Evolutionary conservation across 768 basidiomycete species (phyloP), one percentile per base, ranked within the genome.

Genomic region (Kwoniella heveanensis): DNA sequence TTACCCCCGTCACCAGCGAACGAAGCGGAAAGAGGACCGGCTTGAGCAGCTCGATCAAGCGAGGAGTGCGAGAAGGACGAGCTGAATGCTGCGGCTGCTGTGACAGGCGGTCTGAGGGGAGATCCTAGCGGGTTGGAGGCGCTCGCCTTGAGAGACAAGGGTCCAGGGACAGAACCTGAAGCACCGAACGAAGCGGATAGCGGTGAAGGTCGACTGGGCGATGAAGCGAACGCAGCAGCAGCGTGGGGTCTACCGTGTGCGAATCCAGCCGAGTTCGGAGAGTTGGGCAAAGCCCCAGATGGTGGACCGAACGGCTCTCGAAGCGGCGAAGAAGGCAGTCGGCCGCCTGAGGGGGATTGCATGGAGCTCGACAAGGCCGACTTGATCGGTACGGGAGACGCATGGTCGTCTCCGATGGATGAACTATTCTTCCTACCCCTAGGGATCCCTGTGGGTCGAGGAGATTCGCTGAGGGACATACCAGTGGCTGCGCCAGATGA

Each of bases 121-220:
- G 65, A 67, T 37, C 67, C 65, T 1, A 72, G 29, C 5, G 70
- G 50, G 12, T 64, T 57, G 10, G 68, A 66, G 0, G 66, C 52
- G 22, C 62, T 44, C 12, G 66, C 55, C 50, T 67, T 71, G 2
- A 74, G 62, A 1, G 71, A 64, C 69, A 57, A 80, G 60, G 50
- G 82, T 62, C 74, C 77, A 29, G 72, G 76, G 74, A 46, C 81
- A 73, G 55, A 82, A 17, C 58, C 51, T 17, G 68, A 66, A 15
- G 68, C 66, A 3, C 66, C 58, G 51, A 84, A 80, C 13, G 86
- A 86, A 0, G 84, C 63, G 1, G 77, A 70, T 8, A 72, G 56
- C 15, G 68, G 67, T n/a, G 70, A 73, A 27, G 67, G 74, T 51
- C 66, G 73, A 81, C 22, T 83, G 78, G 71, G 78, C 24, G 68